Base-by-base conservation (phyloP, 2,329 filamentous ascomycete genomes). In the Elsinoe ampelina region DNA sequence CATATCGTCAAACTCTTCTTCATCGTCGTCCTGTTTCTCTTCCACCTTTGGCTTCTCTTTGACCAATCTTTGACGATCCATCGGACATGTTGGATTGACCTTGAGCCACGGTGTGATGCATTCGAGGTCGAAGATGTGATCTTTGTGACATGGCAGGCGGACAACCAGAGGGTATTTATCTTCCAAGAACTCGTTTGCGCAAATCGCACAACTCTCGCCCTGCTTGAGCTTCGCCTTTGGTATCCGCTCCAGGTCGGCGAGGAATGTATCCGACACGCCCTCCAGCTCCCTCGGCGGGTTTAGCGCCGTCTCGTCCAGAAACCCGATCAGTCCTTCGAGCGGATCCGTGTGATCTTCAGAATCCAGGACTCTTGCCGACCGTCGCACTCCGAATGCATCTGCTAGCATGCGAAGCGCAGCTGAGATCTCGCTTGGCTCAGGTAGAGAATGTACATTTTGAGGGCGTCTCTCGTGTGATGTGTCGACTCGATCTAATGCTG, bases 51-150 rank as follows among this genome's bases (percentile, higher is more conserved):
- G 48, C 41, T 39, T 48, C 15, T 56, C 54, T 70, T 82, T 81
- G 15, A 79, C 71, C 58, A 85, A 72, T 65, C 80, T 77, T 64
- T 77, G 75, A 52, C 82, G 74, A 65, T 84, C 81, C 48, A 85
- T 71, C 15, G 82, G 82, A 69, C 82, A 85, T 17, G 81, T 84
- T 7, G 80, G 79, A 60, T 83, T 80, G 57, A 85, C 71, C 61
- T 83, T 77, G 60, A 85, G 68, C 82, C 82, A 85, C 0, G 82
- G 82, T 58, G 76, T 70, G 59, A 85, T 80, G 67, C 82, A 85
- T 63, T 85, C 82, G 22, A 85, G 67, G 68, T 85, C 82, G 67
- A 84, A 85, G 17, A 80, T 64, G 66, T 85, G 82, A 36, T 77
- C 77, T 13, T 77, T 72, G 65, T 84, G 80, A 61, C 82, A 85